phyloP scores from a whole-genome alignment of 1,284 basidiomycete genomes.

The Trichosporon asahii region DNA sequence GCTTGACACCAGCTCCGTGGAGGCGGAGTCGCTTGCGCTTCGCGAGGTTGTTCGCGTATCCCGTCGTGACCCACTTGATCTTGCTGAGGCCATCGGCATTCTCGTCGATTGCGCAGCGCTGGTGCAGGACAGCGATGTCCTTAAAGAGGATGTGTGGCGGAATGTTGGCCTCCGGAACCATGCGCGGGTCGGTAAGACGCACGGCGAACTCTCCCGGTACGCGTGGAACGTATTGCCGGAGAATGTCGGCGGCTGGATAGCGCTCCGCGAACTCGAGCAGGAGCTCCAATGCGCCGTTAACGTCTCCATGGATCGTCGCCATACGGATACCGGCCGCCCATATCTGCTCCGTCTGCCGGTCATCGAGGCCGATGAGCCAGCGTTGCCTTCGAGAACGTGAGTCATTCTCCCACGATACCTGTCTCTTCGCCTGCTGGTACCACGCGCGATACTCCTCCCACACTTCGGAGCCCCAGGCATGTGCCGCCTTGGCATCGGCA shows the following conservation, averaged over 20 bases:
- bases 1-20: conserved; percentile 27
- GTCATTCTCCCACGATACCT: not conserved
- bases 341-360: conserved; percentile 41
- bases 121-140: conserved; percentile 47
- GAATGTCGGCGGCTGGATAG: conserved; percentile 40
- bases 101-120: conserved; percentile 40
- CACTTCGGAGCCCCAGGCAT: conserved; percentile 31
- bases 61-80: conserved; percentile 36
- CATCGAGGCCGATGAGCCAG: conserved; percentile 37
- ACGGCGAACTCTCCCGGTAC: conserved; percentile 31
- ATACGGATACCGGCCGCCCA: conserved; percentile 44
- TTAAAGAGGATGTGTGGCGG: conserved; percentile 49
- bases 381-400: conserved; percentile 12
- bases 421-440: not conserved
- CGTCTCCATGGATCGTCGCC: conserved; percentile 31
- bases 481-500: conserved; percentile 25
- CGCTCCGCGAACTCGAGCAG: conserved; percentile 34
- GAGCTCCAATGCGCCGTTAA: conserved; percentile 22
- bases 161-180: conserved; percentile 42
- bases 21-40: conserved; percentile 38
- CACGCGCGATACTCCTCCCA: conserved; percentile 39
- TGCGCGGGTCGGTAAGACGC: conserved; percentile 33
- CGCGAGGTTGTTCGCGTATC: conserved; percentile 35
- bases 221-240: conserved; percentile 29
- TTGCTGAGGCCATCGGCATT: conserved; percentile 30